Conservation (phyloP, 495 filamentous ascomycete species). For the Stereocaulon alpinum region DNA sequence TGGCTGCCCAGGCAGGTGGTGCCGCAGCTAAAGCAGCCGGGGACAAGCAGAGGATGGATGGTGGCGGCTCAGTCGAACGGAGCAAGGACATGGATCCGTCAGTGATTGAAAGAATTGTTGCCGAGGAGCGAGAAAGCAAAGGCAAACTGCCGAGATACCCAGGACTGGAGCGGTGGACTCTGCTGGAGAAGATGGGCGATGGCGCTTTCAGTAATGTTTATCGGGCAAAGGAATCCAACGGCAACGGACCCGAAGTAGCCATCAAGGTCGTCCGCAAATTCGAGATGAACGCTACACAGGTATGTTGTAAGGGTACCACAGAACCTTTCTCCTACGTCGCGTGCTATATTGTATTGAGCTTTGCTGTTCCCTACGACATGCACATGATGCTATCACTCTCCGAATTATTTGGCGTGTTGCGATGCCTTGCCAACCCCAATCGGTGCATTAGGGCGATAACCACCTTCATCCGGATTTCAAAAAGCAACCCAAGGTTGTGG, state of each 20-base stretch:
- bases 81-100: conserved; percentile 49
- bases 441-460: conserved; percentile 57
- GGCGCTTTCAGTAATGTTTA: conserved; percentile 99
- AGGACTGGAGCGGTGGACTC: conserved; percentile 78
- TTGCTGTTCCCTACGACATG: conserved; percentile 14
- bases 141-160: conserved; percentile 86
- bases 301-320: conserved; percentile 49
- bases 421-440: conserved; percentile 31
- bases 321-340: conserved; percentile 20
- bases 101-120: conserved; percentile 74
- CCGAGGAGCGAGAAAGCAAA: conserved; percentile 77
- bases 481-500: conserved; percentile 83
- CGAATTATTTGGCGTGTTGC: conserved; percentile 17
- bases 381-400: neutral
- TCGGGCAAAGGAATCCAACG: conserved; percentile 62
- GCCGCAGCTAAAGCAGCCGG: conserved; percentile 44
- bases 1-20: conserved; percentile 53
- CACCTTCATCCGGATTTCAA: conserved; percentile 92
- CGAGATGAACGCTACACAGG: conserved; percentile 97
- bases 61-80: conserved; percentile 27
- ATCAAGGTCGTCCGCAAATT: conserved; percentile 99
- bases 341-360: conserved; percentile 18
- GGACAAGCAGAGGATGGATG: conserved; percentile 35
- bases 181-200: conserved; percentile 97
- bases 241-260: conserved; percentile 68